phyloP scores from a whole-genome alignment of 1,284 basidiomycete species.

The Melampsora larici-populina region DNA sequence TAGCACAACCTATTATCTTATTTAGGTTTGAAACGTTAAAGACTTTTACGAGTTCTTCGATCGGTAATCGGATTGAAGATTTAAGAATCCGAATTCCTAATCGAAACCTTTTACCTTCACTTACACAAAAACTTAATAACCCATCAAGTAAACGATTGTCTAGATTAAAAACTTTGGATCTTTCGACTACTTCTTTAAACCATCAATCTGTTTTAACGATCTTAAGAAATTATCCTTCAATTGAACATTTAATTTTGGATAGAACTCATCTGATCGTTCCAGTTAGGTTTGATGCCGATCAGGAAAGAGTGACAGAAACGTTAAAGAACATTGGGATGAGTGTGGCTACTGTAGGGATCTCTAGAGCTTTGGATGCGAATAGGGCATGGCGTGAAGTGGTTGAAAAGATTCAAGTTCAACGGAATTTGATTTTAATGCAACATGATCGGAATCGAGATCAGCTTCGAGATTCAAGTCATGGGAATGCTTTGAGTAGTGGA shows the following conservation, averaged over 20 bases:
- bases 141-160: background rate
- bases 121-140: background rate
- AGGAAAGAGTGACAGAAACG: constrained; percentile 25
- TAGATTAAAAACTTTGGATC: constrained; percentile 20
- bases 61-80: background rate
- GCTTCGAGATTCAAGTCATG: background rate
- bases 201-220: background rate
- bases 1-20: constrained; percentile 41
- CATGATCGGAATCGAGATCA: background rate
- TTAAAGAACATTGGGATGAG: background rate
- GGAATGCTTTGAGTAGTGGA: background rate
- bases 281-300: constrained; percentile 19
- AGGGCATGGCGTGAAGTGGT: constrained; percentile 17
- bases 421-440: background rate
- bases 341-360: constrained; percentile 16
- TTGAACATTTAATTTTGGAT: constrained; percentile 26
- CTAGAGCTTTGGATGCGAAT: background rate
- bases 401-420: background rate
- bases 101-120: background rate
- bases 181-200: constrained; percentile 18
- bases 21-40: constrained; percentile 29
- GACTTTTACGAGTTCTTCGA: background rate
- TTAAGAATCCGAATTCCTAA: constrained; percentile 23
- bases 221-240: background rate
- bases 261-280: constrained; percentile 23